Evolutionary conservation across 1,139 yeast genomes (phyloP), one percentile per base, ranked within the genome.

Genomic region (Dujonia santamariae): DNA sequence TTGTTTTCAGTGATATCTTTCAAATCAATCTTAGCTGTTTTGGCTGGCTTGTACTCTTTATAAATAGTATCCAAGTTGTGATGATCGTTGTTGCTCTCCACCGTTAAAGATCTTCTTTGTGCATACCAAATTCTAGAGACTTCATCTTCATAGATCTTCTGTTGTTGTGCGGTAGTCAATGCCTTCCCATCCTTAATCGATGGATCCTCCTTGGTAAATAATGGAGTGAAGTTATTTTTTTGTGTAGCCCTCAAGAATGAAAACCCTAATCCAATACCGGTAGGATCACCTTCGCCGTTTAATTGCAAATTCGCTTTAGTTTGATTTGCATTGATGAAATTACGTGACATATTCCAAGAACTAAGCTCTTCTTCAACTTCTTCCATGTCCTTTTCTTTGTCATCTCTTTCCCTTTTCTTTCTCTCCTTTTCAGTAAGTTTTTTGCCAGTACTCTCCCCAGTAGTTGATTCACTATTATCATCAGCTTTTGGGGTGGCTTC

Each of bases 261-360:
- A 47, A 85, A 85, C 0, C 94, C 96, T 43, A 86, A 84, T 1
- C 96, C 95, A 42, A 85, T 78, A 22, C 96, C 96, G 1, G 96
- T 81, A 2, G 96, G 96, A 56, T 92, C 98, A 34, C 97, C 98
- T 41, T 84, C 94, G n/a, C 97, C 97, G 52, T 87, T 88, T 26
- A 94, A 75, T 52, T 90, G 97, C 31, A 94, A 70, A 97, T 92
- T 92, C 1, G 97, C 94, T 50, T 95, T 90, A 37, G 97, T 94
- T 53, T 90, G 97, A 22, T 96, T 90, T 5, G 98, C 95, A 53
- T 81, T 85, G 40, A 90, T 79, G 51, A 94, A 94, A 56, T 92
- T 94, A 41, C 90, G 72, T 0, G 97, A 81, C 14, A 85, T 72
- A 54, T 85, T 88, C 99, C 99, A 94, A 0, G 97, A 94, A 0